These are phyloP conservation scores for Dactylellina haptotyla DNA, from an alignment of 2,329 filamentous ascomycete genomes.

Conservation along the genomic window DNA sequence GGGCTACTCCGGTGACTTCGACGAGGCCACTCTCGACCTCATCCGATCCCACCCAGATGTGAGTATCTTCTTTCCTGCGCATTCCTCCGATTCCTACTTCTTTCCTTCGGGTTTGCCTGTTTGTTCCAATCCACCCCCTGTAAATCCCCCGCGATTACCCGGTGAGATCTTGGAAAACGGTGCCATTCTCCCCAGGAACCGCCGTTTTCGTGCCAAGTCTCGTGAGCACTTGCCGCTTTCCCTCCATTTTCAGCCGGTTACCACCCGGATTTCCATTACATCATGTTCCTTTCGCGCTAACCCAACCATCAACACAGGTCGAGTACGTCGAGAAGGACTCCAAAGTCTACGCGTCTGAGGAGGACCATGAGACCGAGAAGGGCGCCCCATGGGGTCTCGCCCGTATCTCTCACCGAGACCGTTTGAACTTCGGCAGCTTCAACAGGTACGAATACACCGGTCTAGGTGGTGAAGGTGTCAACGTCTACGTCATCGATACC, in stretches of 20 bases:
- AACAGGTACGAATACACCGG: conserved; percentile 97
- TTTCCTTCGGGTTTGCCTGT: conserved; percentile 30
- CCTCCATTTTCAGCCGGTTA: background rate
- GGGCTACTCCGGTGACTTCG: conserved; percentile 96
- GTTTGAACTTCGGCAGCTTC: conserved; percentile 87
- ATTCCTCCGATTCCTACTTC: background rate
- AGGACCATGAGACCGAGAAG: conserved; percentile 73
- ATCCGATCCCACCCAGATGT: conserved; percentile 96
- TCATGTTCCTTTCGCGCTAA: background rate
- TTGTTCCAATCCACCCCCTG: conserved; percentile 11
- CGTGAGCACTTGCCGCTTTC: conserved; percentile 19
- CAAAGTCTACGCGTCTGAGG: conserved; percentile 82
- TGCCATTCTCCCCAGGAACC: background rate
- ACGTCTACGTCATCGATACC: conserved; percentile 98
- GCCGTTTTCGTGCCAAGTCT: background rate
- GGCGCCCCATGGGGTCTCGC: conserved; percentile 98
- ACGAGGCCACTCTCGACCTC: conserved; percentile 89
- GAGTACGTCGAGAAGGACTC: conserved; percentile 97
- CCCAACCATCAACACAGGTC: conserved; percentile 69
- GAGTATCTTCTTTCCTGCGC: conserved; percentile 65
- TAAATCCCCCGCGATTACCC: background rate
- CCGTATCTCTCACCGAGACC: conserved; percentile 93
- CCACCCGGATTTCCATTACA: background rate
- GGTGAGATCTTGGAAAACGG: conserved; percentile 6
- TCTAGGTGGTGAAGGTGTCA: conserved; percentile 94